Conservation (phyloP, 2,329 filamentous ascomycete species). For the Fusarium protoensiforme region DNA sequence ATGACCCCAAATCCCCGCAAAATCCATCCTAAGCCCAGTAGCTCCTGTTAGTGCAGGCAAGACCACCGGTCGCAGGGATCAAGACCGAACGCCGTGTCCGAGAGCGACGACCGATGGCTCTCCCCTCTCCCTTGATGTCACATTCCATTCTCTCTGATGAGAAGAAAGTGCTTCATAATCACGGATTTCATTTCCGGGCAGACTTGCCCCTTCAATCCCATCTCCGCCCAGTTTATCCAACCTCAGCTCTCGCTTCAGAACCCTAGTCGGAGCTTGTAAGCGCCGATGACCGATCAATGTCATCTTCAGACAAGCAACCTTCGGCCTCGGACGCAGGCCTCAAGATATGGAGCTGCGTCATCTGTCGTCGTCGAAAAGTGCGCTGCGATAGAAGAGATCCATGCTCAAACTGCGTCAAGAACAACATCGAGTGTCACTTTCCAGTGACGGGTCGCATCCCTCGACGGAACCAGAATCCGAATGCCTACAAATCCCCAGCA, state of each 20-base stretch:
- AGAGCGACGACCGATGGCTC: constrained; percentile 31
- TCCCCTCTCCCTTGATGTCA: not conserved
- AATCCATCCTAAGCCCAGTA: not conserved
- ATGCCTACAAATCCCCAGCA: constrained; percentile 30
- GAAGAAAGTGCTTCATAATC: not conserved
- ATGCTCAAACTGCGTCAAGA: constrained; percentile 42
- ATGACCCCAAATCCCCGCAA: no score
- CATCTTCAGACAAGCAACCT: constrained; percentile 4
- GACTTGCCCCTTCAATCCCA: not conserved
- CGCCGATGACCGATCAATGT: constrained; percentile 33
- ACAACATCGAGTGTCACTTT: constrained; percentile 45
- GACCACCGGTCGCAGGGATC: constrained; percentile 23
- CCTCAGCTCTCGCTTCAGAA: not conserved
- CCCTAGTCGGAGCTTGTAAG: constrained; percentile 20
- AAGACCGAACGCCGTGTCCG: constrained; percentile 46
- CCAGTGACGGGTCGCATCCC: constrained; percentile 47
- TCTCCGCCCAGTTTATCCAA: not conserved
- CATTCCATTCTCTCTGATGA: not conserved
- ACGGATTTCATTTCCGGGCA: not conserved
- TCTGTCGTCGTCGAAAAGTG: constrained; percentile 46
- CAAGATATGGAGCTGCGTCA: constrained; percentile 47
- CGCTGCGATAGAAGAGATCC: constrained; percentile 46
- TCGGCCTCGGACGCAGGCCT: constrained; percentile 26
- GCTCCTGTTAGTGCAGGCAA: constrained; percentile 15
- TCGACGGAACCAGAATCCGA: constrained; percentile 35